These are phyloP conservation scores for Boletus rex-veris DNA, from an alignment of 768 basidiomycete species.

Conservation along the genomic window DNA sequence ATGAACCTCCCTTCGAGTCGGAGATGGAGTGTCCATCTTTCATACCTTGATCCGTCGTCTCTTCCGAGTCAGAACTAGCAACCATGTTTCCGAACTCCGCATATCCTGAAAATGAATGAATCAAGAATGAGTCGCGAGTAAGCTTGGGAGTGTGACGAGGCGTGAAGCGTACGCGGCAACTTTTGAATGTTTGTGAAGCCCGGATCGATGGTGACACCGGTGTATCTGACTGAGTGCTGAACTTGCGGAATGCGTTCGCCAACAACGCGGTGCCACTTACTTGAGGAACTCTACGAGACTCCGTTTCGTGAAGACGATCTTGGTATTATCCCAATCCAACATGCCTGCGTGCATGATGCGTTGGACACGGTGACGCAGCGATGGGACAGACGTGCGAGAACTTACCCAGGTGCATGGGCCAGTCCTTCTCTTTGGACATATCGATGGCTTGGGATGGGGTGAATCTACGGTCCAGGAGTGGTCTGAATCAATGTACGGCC, in stretches of 20 bases:
- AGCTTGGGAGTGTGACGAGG: no score
- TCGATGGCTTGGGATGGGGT: conserved; percentile 55
- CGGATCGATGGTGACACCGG: conserved; percentile 72
- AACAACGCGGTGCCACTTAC: conserved; percentile 36
- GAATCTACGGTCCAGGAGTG: conserved; percentile 40
- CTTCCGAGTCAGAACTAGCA: conserved; percentile 7
- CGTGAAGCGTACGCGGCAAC: conserved; percentile 55
- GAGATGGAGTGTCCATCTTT: neutral
- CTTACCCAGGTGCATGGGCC: conserved; percentile 64
- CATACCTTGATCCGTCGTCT: conserved; percentile 29
- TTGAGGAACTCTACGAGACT: conserved; percentile 74
- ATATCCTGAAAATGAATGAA: conserved; percentile 45
- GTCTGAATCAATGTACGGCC: neutral
- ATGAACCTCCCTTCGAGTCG: neutral
- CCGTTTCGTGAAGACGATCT: conserved; percentile 77
- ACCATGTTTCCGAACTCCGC: conserved; percentile 62
- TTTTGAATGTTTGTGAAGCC: conserved; percentile 72
- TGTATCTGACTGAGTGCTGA: conserved; percentile 48
- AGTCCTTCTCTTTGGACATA: conserved; percentile 66
- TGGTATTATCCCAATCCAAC: conserved; percentile 78
- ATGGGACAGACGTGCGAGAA: conserved; percentile 1
- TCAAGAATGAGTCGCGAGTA: no score
- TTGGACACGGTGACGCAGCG: neutral
- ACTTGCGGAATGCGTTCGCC: conserved; percentile 15
- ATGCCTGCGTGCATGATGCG: conserved; percentile 44